Evolutionary conservation across 306 rosid genomes (phyloP), one percentile per base, ranked within the genome.

Genomic region (Quercus engelmannii): DNA sequence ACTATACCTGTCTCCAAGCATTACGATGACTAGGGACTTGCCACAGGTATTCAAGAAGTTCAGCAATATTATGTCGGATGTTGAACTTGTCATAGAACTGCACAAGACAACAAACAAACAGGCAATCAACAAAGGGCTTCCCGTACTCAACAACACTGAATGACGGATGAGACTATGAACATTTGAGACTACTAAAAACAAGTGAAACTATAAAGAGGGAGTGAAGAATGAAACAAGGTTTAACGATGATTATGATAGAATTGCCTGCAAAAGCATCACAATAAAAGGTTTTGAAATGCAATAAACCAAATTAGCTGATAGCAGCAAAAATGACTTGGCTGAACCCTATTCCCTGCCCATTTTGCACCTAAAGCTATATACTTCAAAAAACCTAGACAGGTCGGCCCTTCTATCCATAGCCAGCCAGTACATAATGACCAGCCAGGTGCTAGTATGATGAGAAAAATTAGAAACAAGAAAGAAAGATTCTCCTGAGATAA

Each of bases 31-130:
- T 91, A 78, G 99, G 99, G 77, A 96, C 98, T 84, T 91, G 97
- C 98, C 99, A 96, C 33, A 96, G 89, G 90, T 96, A 93, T 79
- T 96, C 99, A 4, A 96, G 99, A 83, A 96, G 98, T 73, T 96
- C 99, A 3, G 99, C 98, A 78, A 96, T 96, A 79, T 96, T 91
- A 82, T 96, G 98, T 57, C 99, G 99, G 81, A 96, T 96, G 87
- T 91, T 96, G 80, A 96, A 96, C 90, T 96, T 96, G 87, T 96
- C 99, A 65, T 90, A 96, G 78, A 96, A 96, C 99, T 96, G 93
- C 84, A 86, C 84, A 79, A 69, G 54, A 76, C 58, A 85, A 75
- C 62, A 33, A 86, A 84, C 70, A 78, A 79, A 76, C 69, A 55
- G 33, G 6, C 41, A 61, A 73, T 75, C 25, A 89, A 81, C 73